Conservation (phyloP, 2,329 filamentous ascomycete genomes). For the Aspergillus unguis region DNA sequence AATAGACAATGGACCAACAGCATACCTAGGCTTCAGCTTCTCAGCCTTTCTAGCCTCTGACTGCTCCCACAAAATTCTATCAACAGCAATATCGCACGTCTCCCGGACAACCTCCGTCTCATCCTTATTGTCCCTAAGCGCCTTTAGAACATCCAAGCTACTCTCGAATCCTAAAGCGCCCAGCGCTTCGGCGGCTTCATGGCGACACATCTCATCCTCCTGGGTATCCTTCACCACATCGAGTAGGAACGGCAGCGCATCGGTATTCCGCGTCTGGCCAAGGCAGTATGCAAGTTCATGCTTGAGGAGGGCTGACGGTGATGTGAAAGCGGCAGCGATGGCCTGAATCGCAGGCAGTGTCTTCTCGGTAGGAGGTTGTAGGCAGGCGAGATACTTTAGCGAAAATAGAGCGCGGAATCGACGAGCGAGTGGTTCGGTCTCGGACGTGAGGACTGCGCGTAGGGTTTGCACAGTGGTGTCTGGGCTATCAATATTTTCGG, state of each 20-base stretch:
- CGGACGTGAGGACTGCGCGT: slow-evolving; percentile 73
- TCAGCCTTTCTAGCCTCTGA: slow-evolving; percentile 68
- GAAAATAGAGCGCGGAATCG: slow-evolving; percentile 97
- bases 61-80: slow-evolving; percentile 90
- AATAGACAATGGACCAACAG: slow-evolving; percentile 13
- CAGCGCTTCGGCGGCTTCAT: slow-evolving; percentile 93
- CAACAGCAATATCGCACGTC: slow-evolving; percentile 95
- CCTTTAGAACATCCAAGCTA: slow-evolving; percentile 69
- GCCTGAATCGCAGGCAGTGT: slow-evolving; percentile 67
- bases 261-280: slow-evolving; percentile 78
- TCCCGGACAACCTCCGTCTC: slow-evolving; percentile 83
- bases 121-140: slow-evolving; percentile 68
- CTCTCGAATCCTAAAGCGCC: slow-evolving; percentile 75
- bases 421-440: slow-evolving; percentile 75
- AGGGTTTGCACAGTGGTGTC: slow-evolving; percentile 43
- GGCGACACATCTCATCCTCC: slow-evolving; percentile 94
- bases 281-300: slow-evolving; percentile 97
- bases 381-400: slow-evolving; percentile 84
- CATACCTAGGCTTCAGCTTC: slow-evolving; percentile 75
- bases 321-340: slow-evolving; percentile 81
- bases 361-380: slow-evolving; percentile 55
- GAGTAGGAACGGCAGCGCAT: slow-evolving; percentile 69
- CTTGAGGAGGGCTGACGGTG: slow-evolving; percentile 85
- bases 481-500: slow-evolving; percentile 21
- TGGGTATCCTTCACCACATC: slow-evolving; percentile 69